Percentiles rank a stretch among this genome's conserved stretches.
Evolutionary conservation across 805 yeast genomes (phyloP).

Genomic region (Geotrichum ghanense): DNA sequence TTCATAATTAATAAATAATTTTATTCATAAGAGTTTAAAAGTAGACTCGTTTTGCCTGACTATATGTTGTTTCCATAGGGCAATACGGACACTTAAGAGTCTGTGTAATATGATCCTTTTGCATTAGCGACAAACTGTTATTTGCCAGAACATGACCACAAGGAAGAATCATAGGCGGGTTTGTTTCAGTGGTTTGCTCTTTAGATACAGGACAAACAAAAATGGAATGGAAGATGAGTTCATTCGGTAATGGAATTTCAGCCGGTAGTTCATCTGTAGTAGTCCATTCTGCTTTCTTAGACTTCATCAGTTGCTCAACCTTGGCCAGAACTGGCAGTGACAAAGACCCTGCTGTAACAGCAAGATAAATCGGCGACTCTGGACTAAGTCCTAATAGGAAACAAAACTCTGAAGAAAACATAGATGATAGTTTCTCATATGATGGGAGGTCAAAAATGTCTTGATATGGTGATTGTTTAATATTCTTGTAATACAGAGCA

Average conservation of each 20-base stretch:
- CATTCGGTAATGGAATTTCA: slow-evolving; percentile 43
- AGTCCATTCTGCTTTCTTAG: slow-evolving; percentile 40
- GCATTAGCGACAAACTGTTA: slow-evolving; percentile 39
- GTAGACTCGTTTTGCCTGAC: slow-evolving; percentile 34
- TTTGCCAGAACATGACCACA: slow-evolving; percentile 55
- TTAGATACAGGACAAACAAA: slow-evolving; percentile 64
- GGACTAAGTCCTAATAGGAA: slow-evolving; percentile 36
- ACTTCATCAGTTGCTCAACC: slow-evolving; percentile 31
- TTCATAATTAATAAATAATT: background rate
- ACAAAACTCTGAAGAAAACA: slow-evolving; percentile 41
- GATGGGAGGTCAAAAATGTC: slow-evolving; percentile 20
- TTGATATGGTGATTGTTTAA: slow-evolving; percentile 17
- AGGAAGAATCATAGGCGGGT: slow-evolving; percentile 53
- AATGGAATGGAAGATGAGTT: slow-evolving; percentile 47
- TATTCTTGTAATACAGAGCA: slow-evolving; percentile 19
- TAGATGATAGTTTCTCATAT: slow-evolving; percentile 22
- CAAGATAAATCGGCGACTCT: slow-evolving; percentile 41
- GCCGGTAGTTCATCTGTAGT: slow-evolving; percentile 50
- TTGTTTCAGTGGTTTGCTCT: slow-evolving; percentile 46
- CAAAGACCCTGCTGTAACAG: slow-evolving; percentile 40
- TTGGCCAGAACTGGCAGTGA: slow-evolving; percentile 45
- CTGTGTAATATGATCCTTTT: slow-evolving; percentile 29
- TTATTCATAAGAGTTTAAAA: slow-evolving; percentile 28
- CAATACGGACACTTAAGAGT: slow-evolving; percentile 66
- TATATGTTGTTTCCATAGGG: slow-evolving; percentile 36